Evolutionary conservation across 1,284 basidiomycete genomes (phyloP).

Genomic region (Apiotrichum laibachii): DNA sequence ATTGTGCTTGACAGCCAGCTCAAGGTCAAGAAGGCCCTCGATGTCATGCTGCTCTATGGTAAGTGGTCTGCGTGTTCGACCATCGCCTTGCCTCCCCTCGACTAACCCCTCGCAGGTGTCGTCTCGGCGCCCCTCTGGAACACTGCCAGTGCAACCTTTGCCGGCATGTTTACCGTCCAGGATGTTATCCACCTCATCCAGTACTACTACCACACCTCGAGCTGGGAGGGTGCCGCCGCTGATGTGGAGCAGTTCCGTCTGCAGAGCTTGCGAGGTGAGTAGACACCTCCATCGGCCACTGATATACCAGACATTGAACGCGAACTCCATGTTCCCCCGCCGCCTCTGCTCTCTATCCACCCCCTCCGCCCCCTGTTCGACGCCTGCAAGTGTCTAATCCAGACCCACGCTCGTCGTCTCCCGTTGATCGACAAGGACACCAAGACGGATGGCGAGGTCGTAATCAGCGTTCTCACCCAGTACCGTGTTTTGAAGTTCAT

Average conservation of each 20-base stretch:
- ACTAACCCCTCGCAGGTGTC: constrained; percentile 63
- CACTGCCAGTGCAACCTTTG: constrained; percentile 82
- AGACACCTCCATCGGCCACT: neutral
- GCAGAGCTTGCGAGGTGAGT: constrained; percentile 76
- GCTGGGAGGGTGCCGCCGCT: constrained; percentile 81
- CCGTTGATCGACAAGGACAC: constrained; percentile 92
- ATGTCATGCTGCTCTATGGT: constrained; percentile 87
- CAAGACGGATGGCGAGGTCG: constrained; percentile 91
- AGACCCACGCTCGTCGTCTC: constrained; percentile 90
- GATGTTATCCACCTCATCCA: constrained; percentile 97
- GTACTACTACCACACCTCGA: constrained; percentile 81
- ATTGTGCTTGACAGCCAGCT: constrained; percentile 95
- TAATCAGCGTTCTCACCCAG: constrained; percentile 94
- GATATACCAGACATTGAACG: constrained; percentile 77
- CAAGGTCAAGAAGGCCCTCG: constrained; percentile 87
- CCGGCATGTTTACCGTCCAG: constrained; percentile 90
- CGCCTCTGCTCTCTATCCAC: constrained; percentile 84
- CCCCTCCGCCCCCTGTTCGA: constrained; percentile 85
- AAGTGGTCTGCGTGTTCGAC: constrained; percentile 27
- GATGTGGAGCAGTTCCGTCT: constrained; percentile 95
- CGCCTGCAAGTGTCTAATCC: constrained; percentile 84
- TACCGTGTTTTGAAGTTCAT: constrained; percentile 98
- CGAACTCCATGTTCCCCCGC: constrained; percentile 84
- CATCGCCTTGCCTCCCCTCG: neutral
- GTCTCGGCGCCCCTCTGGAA: constrained; percentile 99